These are phyloP conservation scores for Taiozyma onychis DNA, from an alignment of 1,139 yeast genomes.

Conservation along the genomic window DNA sequence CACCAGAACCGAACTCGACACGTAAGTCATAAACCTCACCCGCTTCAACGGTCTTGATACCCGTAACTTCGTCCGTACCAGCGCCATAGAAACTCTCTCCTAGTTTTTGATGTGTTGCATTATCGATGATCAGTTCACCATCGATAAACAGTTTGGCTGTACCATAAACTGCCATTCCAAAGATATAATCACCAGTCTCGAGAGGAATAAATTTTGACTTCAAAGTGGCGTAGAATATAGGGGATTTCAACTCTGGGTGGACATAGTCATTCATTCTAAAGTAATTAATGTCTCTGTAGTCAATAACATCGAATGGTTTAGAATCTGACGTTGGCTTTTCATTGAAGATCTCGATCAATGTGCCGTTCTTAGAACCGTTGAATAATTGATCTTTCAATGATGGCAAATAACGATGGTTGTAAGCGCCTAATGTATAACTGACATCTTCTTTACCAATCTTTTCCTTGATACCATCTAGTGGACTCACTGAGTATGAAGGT, in stretches of 20 bases:
- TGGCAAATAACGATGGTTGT: not conserved
- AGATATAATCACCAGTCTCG: slow-evolving; percentile 31
- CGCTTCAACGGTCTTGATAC: slow-evolving; percentile 38
- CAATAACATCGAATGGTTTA: slow-evolving; percentile 29
- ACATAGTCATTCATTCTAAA: not conserved
- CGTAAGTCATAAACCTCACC: slow-evolving; percentile 37
- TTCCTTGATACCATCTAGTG: slow-evolving; percentile 34
- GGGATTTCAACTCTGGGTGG: not conserved
- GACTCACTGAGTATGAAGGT: slow-evolving; percentile 39
- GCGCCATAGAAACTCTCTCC: slow-evolving; percentile 32
- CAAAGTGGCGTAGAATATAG: slow-evolving; percentile 38
- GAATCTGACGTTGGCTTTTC: not conserved
- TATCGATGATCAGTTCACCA: slow-evolving; percentile 45
- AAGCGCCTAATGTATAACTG: too few species aligned
- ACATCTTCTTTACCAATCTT: slow-evolving; percentile 20
- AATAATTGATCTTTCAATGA: not conserved
- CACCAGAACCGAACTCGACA: slow-evolving; percentile 47
- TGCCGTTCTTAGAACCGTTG: not conserved
- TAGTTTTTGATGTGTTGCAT: slow-evolving; percentile 31
- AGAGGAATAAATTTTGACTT: slow-evolving; percentile 43
- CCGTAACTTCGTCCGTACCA: slow-evolving; percentile 39
- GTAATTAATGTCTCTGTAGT: not conserved
- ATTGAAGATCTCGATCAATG: not conserved
- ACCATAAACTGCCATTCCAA: slow-evolving; percentile 45
- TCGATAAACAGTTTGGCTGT: slow-evolving; percentile 43